Percentiles rank a stretch among this genome's conserved stretches.
Conservation (phyloP, 2,329 filamentous ascomycete species). For the Tolypocladium inflatum region DNA sequence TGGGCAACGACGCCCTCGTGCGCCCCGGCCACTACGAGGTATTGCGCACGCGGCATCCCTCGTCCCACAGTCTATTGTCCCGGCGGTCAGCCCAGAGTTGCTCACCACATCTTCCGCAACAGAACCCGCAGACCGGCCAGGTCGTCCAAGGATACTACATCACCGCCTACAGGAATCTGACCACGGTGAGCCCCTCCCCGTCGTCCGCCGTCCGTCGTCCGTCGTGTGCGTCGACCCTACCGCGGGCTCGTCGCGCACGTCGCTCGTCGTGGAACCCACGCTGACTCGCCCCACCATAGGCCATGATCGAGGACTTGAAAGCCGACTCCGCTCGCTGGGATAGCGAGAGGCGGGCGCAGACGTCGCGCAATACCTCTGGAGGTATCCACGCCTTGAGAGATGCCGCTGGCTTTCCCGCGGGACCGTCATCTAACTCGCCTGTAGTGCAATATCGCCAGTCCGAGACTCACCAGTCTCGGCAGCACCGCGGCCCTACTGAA, state of each 20-base stretch:
- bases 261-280: not conserved
- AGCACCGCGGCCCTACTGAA: slow-evolving; percentile 37
- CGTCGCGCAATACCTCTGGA: slow-evolving; percentile 43
- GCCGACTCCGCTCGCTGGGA: slow-evolving; percentile 54
- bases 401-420: slow-evolving; percentile 34
- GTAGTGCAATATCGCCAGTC: slow-evolving; percentile 49
- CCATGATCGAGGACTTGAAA: slow-evolving; percentile 55
- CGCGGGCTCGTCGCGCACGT: not conserved
- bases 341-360: slow-evolving; percentile 47
- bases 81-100: not conserved
- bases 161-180: slow-evolving; percentile 69
- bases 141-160: slow-evolving; percentile 66
- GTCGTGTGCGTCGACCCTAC: not conserved
- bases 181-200: slow-evolving; percentile 48
- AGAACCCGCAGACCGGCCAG: slow-evolving; percentile 49
- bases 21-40: slow-evolving; percentile 68
- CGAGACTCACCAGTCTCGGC: slow-evolving; percentile 37
- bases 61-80: not conserved
- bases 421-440: slow-evolving; percentile 48
- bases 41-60: slow-evolving; percentile 12
- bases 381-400: slow-evolving; percentile 48
- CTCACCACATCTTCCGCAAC: not conserved
- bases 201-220: not conserved
- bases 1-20: slow-evolving; percentile 74
- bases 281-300: slow-evolving; percentile 26